Base-by-base conservation (phyloP, 768 basidiomycete species). In the Leccinellum albellum region DNA sequence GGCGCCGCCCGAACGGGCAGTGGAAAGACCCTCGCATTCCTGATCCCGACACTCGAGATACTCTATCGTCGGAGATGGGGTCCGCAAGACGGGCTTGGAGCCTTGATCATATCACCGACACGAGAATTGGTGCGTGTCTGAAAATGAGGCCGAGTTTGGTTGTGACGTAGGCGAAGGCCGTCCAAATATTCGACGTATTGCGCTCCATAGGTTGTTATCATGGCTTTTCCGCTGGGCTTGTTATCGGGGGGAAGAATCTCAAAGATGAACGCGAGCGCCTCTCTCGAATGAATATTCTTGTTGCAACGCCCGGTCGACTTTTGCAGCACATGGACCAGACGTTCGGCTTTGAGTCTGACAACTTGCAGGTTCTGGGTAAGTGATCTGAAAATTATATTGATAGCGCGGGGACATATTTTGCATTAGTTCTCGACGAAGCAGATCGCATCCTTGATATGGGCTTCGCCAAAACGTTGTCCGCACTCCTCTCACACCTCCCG, bases 291-390 rank as follows among this genome's bases (percentile, higher is more conserved):
- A 99, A 99, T 65, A 97, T 99, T 56, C 82, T 99, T n/a, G 91
- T 99, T 15, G 96, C 96, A 2, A 98, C 96, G 4, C 96, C 96
- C 5, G 96, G 96, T 24, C 82, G 96, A 46, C 77, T 99, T 44
- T 76, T 99, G 46, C 97, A 99, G 65, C 97, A 99, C 71, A 90
- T 99, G 88, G 97, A 98, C 69, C 94, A 98, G 72, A 98, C 97
- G 3, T 82, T 94, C 53, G 95, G 95, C 1, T 97, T 99, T 61
- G 94, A 94, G 56, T 85, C 86, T 26, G 87, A 89, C 61, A 92
- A 93, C 66, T 75, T 99, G n/a, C 94, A 98, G 70, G 68, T 95
- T 31, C 82, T 99, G 20, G 88, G 94, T 91, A 62, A 57, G 89
- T 76, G 24, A 51, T 24, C 17, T 29, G 33, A 51, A 14, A 6